Evolutionary conservation across 768 basidiomycete species (phyloP), one percentile per base, ranked within the genome.

Genomic region (Termitomyces eurrhizus): DNA sequence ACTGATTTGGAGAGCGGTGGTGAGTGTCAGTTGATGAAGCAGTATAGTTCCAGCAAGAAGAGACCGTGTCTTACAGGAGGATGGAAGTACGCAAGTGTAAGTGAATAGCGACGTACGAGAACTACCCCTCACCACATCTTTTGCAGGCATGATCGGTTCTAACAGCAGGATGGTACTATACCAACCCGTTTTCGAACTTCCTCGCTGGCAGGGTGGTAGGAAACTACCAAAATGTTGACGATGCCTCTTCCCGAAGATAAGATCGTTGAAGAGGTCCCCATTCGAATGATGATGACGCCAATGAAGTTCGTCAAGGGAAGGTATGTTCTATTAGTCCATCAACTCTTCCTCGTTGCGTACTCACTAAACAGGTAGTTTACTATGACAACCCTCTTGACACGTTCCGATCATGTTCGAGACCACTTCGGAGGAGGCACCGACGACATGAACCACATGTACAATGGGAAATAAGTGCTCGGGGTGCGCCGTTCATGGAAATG

Each of bases 1-100:
- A 96, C 98, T 69, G 96, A 99, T 75, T 75, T 98, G 62, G 96
- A 98, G 73, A 88, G 89, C 55, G 96, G 96, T 3, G 96, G 96
- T 2, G 96, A 99, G 73, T 98, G 96, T 67, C 83, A 89, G 21
- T 72, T 99, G 68, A 89, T 95, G 83, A 96, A 96, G 77, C 94
- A 96, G 72, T 98, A 95, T 70, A 90, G 85, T 21, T 21, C 8
- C 52, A 53, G 21, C 24, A 14, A 53, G 52, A 53, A 39, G 13
- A 26, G 14, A 24, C 8, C 8, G 16, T 37, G 7, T 26, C 52
- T 18, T 53, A 53, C 16, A 18, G 4, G 2, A 37, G 36, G 36
- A 53, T 26, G 36, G 52, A 53, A 37, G 52, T 39, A 24, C 52
- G 24, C 24, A 53, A 53, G 21, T 3, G 52, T 53, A 53, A 26